Base-by-base conservation (phyloP, 805 yeast species). In the Wickerhamomyces canadensis region DNA sequence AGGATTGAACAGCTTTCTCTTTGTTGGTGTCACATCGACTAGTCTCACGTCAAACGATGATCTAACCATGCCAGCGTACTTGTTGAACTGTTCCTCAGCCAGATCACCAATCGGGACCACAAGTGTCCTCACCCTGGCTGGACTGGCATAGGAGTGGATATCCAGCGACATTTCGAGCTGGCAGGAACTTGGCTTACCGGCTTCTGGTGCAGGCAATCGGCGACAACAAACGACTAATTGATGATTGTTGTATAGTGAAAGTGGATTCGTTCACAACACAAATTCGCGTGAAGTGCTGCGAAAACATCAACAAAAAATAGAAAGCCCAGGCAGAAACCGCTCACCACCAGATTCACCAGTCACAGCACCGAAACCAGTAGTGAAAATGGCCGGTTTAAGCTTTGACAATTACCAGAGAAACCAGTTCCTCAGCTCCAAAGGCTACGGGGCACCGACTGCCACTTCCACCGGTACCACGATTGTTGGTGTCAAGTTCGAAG, bases 381-480 rank as follows among this genome's bases (percentile, higher is more conserved):
- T 34, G 22, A 17, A 28, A 43, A 88, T 89, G 96, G 76, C 87
- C 4, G 98, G 98, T 25, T 75, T 91, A 40, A 80, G 87, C 52
- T 91, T 93, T 61, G 98, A 91, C 53, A 89, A 93, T 64, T 85
- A 74, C 61, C 95, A 87, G 61, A 83, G 98, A 70, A 93, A 93
- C 63, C 76, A 74, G 42, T 79, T 67, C 49, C 71, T 93, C 37
- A 71, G 83, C 14, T 67, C 81, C 17, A 72, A 78, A 47, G 96
- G 97, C 11, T 76, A 73, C 52, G 76, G 80, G 4, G 67, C 77
- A 25, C 97, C 98, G 37, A 81, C 72, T 46, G 95, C 96, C 26
- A 93, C 98, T 1, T 87, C 97, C 17, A 93, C 98, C 2, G 98
- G 98, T 68, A 93, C 98, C n/a, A 93, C 98, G 0, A 93, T 93